Percentiles rank a stretch among this genome's conserved stretches.
Evolutionary conservation across 352 stramenopile genomes (phyloP).

Genomic region (Pythium aquatile): DNA sequence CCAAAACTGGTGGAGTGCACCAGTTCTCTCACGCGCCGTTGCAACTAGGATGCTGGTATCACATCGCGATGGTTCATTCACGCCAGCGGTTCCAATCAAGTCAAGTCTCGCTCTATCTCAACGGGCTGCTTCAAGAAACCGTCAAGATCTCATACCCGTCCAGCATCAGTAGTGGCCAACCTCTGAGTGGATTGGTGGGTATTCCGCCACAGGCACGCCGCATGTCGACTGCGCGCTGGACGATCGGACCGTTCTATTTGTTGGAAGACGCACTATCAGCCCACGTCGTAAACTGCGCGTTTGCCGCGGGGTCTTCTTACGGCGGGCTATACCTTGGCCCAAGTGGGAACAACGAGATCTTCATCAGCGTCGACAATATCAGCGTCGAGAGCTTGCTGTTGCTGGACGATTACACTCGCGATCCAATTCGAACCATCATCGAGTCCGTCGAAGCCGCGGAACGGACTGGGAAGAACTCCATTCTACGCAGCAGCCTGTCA

Average conservation of each 20-base stretch:
- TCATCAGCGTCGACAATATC: slow-evolving; percentile 50
- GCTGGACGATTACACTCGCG: slow-evolving; percentile 63
- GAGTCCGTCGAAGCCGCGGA: slow-evolving; percentile 69
- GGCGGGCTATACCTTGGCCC: slow-evolving; percentile 54
- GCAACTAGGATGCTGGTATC: slow-evolving; percentile 43
- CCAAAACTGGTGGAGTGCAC: slow-evolving; percentile 31
- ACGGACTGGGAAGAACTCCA: slow-evolving; percentile 45
- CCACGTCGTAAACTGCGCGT: slow-evolving; percentile 52
- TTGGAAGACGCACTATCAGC: slow-evolving; percentile 53
- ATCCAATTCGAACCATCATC: slow-evolving; percentile 63
- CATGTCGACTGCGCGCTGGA: slow-evolving; percentile 44
- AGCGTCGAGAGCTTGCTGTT: slow-evolving; percentile 44
- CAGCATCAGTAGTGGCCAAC: slow-evolving; percentile 46
- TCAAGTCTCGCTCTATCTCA: slow-evolving; percentile 55
- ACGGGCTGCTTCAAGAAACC: slow-evolving; percentile 62
- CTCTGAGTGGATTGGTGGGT: slow-evolving; percentile 57
- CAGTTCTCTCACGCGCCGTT: slow-evolving; percentile 59
- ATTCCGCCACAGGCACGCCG: slow-evolving; percentile 52
- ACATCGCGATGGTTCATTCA: slow-evolving; percentile 54
- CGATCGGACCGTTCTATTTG: slow-evolving; percentile 61
- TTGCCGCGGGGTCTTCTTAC: slow-evolving; percentile 54
- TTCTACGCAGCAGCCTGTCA: slow-evolving; percentile 46
- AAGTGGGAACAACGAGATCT: slow-evolving; percentile 47
- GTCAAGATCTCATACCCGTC: slow-evolving; percentile 72
- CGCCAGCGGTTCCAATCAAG: slow-evolving; percentile 73